Base-by-base conservation (phyloP, 2,329 filamentous ascomycete genomes). In the Penicillium hesseltinei region DNA sequence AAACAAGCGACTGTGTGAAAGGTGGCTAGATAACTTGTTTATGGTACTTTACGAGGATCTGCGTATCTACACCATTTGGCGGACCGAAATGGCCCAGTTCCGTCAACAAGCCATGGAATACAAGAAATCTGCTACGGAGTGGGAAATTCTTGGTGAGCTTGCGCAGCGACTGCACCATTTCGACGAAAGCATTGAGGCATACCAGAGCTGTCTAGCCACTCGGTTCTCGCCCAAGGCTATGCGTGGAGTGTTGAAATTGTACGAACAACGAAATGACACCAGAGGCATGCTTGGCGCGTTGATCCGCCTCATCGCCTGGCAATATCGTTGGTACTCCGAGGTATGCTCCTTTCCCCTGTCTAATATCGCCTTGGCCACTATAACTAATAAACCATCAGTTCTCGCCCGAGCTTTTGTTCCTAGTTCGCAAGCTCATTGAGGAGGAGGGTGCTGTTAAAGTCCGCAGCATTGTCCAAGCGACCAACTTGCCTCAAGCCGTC, bases 11-110 rank as follows among this genome's bases (percentile, higher is more conserved):
- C 84, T 99, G 1, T 99, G 94, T 70, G 94, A 99, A 76, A 87
- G 94, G 66, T 99, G 94, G 94, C 84, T 99, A 2, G 94, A 99
- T 76, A 97, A 96, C 69, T 83, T 99, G 23, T 99, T 99, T 79
- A 99, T 99, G 94, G 94, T 97, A 0, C 83, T 99, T 3, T 99
- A 99, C 73, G 94, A 99, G 75, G 94, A 99, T 70, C 83, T 99
- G 19, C 90, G 94, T 49, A 93, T 99, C 45, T 99, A 99, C 80
- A 99, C 94, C 13, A 99, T 99, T 74, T 99, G 94, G 94, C 88
- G 94, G 56, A 97, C 94, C 0, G 94, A 99, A 74, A 94, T 97
- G 86, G 90, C 92, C 0, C 93, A 97, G 73, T 97, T 92, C 72
- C 88, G 91, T 23, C 91, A 93, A 53, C 93, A 97, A 74, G 89